Evolutionary conservation across 2,329 filamentous ascomycete genomes (phyloP), one percentile per base, ranked within the genome.

Genomic region (Pseudogymnoascus sp.): DNA sequence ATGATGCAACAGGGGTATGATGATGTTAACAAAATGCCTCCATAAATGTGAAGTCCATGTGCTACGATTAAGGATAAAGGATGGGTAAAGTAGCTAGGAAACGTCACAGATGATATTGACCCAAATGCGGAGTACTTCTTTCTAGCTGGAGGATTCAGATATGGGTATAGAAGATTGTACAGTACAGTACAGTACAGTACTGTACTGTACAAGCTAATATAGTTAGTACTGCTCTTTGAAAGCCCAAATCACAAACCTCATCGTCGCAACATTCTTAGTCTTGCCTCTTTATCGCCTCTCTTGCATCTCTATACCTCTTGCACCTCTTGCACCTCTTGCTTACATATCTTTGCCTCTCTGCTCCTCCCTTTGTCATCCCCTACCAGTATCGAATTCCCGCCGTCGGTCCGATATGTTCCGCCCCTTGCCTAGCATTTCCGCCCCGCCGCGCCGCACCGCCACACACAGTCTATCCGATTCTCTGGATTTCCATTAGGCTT

Each of bases 401-500:
- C 21, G 41, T 44, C 41, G 41, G 41, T 44, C 41, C 21, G 41
- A 44, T n/a, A 44, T 44, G 21, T 27, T 44, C 51, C 51, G 51
- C 51, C 9, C 44, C 48, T 27, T n/a, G 36, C 12, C 58, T 38
- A 59, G 33, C 6, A 17, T 59, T 41, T 59, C 58, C 35, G 35
- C 58, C 58, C 58, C 58, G 58, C 33, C 58, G 35, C 58, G 35
- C 38, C 17, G 33, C 38, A 38, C 27, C 58, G 58, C 58, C 48
- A 55, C 58, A 15, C 15, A 41, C 38, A 36, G 58, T 59, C 58
- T 41, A 59, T 59, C 58, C 35, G 58, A 59, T 59, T 59, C 58
- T 59, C 38, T 59, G 35, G 38, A 39, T 38, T 59, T 59, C 58
- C 35, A 59, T 59, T 59, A 41, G 58, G 58, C 58, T 31, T 59